Evolutionary conservation across 108 stramenopile genomes (phyloP).

Genomic region (Nannochloropsis salina): DNA sequence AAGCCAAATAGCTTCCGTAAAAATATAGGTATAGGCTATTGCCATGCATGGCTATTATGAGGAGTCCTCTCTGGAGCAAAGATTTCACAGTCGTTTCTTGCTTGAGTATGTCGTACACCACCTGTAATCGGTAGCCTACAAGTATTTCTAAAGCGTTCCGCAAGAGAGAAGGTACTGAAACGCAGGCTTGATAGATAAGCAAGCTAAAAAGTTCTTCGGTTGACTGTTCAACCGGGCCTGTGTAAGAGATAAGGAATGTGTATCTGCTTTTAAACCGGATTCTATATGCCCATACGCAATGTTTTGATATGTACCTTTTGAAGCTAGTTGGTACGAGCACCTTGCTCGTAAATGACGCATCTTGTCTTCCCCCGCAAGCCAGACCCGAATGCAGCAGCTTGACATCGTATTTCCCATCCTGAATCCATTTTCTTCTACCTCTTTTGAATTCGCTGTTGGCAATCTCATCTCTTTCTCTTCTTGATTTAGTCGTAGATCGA

Average conservation of each 20-base stretch:
- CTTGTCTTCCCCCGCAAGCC: not conserved
- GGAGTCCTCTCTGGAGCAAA: not conserved
- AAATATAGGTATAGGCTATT: not conserved
- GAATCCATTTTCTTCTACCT: not conserved
- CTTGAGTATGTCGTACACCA: not conserved
- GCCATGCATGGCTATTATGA: not conserved
- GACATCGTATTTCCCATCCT: not conserved
- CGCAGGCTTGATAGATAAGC: not conserved
- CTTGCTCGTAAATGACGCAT: not conserved
- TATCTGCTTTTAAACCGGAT: too few species aligned
- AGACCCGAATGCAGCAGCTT: not conserved
- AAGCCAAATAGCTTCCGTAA: not conserved
- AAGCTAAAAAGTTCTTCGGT: not conserved
- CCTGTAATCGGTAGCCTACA: not conserved
- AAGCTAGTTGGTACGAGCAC: not conserved
- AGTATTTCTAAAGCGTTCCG: not conserved
- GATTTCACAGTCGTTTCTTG: not conserved
- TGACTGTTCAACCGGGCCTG: too few species aligned
- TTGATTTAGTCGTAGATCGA: not conserved
- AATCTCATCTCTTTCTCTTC: not conserved
- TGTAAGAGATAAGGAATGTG: too few species aligned
- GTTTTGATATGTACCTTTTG: not conserved
- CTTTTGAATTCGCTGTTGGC: not conserved
- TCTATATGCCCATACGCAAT: too few species aligned
- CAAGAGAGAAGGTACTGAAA: constrained; percentile 17